Base-by-base conservation (phyloP, 139 green algal genomes). In the Chlorokybus atmophyticus region DNA sequence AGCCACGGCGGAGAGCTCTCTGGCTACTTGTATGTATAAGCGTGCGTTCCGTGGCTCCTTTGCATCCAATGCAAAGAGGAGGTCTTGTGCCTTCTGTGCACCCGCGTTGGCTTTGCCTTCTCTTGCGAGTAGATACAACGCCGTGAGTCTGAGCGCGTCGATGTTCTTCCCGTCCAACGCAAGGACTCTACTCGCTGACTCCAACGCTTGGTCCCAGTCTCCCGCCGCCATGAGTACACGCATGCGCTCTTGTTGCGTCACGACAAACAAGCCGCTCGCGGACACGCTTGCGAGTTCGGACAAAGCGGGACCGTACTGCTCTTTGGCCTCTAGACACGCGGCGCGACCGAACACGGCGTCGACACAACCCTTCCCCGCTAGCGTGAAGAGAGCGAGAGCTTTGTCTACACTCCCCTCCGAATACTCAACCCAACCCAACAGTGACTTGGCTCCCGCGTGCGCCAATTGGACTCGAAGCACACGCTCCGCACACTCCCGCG, bases 291-390 rank as follows among this genome's bases (percentile, higher is more conserved):
- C 60, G 19, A 63, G 53, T 17, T 58, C 14, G 14, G 6, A 10
- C 51, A 58, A 26, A 21, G 51, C 51, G 23, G 10, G 6, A 23
- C 21, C n/a, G 51, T 58, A 58, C 29, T 52, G 10, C 17, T 50
- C 27, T 10, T 59, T 55, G 6, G 75, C 47, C 63, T 84, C 74
- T 4, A 76, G 30, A 14, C 68, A 69, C 42, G 71, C 69, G 42
- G 76, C 66, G 50, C 73, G 68, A 32, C 80, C 80, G 41, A 87
- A 63, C n/a, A 80, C 27, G 3, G 80, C 76, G 68, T 85, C 66
- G 29, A 76, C 29, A 19, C 67, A 57, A 14, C 52, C 26, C 50
- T 62, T 17, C 23, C 14, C 48, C 23, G 14, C 48, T n/a, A 55
- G 27, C 14, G 17, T 50, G 6, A n/a, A 6, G 14, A 58, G 5